Conservation (phyloP, 371 early-diverging fungal genomes). For the Mucor circinelloides region DNA sequence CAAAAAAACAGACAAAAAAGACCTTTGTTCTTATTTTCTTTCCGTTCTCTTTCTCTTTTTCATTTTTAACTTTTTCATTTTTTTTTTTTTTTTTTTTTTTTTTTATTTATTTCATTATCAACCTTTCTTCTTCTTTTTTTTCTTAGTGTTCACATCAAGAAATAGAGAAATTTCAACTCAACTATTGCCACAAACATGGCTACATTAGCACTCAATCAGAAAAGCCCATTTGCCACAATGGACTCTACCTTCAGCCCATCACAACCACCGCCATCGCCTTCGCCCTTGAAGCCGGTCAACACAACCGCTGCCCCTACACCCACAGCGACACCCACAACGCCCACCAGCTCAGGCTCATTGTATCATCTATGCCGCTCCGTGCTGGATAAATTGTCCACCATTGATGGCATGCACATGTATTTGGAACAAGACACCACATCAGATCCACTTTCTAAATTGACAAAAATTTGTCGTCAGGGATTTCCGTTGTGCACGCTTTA, state of each 20-base stretch:
- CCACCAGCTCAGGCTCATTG: conserved; percentile 47
- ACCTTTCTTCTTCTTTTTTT: conserved; percentile 10
- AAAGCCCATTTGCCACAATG: conserved; percentile 6
- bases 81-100: conserved; percentile 3
- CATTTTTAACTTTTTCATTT: background rate
- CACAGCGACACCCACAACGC: conserved; percentile 20
- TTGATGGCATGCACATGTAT: conserved; percentile 64
- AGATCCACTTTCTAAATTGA: conserved; percentile 88
- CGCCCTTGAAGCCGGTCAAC: background rate
- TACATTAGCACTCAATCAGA: conserved; percentile 14
- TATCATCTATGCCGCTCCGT: conserved; percentile 69
- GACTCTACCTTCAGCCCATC: background rate
- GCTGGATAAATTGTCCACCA: conserved; percentile 57
- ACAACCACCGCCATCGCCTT: background rate
- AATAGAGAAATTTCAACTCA: background rate
- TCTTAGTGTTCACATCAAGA: background rate
- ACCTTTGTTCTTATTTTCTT: conserved; percentile 4
- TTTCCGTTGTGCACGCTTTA: conserved; percentile 82
- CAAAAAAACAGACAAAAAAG: background rate
- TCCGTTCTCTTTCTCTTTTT: conserved; percentile 11
- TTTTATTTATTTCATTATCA: too few species aligned
- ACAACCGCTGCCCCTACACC: background rate
- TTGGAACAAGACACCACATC: conserved; percentile 45
- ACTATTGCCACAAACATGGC: background rate
- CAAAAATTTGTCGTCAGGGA: conserved; percentile 90